These are phyloP conservation scores for Ambrosia artemisiifolia DNA, from an alignment of 129 eudicot genomes.

Conservation along the genomic window DNA sequence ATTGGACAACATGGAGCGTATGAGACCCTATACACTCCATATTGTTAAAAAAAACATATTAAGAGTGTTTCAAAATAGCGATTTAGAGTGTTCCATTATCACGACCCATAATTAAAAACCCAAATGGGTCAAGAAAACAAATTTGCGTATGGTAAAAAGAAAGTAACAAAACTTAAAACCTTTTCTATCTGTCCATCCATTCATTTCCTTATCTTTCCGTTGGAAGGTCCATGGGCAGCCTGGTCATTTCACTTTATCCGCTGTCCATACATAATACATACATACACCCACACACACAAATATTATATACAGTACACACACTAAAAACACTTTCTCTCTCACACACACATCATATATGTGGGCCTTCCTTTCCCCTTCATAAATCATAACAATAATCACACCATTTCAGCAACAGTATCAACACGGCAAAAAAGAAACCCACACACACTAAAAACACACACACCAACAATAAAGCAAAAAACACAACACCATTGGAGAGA, in stretches of 20 bases:
- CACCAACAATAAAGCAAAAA: constrained; percentile 20
- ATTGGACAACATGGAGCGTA: no score
- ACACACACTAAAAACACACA: constrained; percentile 23
- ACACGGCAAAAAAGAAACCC: constrained; percentile 28
- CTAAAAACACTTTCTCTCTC: constrained; percentile 11
- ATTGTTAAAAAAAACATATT: background rate
- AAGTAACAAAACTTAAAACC: constrained; percentile 1
- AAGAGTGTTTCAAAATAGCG: background rate
- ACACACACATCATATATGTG: constrained; percentile 6
- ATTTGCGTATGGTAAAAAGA: background rate
- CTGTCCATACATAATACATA: constrained; percentile 10
- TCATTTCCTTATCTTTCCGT: constrained; percentile 29
- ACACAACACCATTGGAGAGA: constrained; percentile 15
- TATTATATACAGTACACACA: constrained; percentile 15
- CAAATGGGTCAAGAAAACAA: background rate
- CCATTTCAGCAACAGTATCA: constrained; percentile 27
- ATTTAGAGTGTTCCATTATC: no score
- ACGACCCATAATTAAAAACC: no score
- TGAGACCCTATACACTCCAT: no score
- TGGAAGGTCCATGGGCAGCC: constrained; percentile 19
- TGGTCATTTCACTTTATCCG: constrained; percentile 26
- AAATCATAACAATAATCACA: constrained; percentile 31
- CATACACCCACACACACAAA: background rate
- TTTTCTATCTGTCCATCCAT: constrained; percentile 5
- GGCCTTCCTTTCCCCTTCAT: constrained; percentile 21